Evolutionary conservation across 345 rosid species (phyloP).

Genomic region (Eucalyptus curtisii): DNA sequence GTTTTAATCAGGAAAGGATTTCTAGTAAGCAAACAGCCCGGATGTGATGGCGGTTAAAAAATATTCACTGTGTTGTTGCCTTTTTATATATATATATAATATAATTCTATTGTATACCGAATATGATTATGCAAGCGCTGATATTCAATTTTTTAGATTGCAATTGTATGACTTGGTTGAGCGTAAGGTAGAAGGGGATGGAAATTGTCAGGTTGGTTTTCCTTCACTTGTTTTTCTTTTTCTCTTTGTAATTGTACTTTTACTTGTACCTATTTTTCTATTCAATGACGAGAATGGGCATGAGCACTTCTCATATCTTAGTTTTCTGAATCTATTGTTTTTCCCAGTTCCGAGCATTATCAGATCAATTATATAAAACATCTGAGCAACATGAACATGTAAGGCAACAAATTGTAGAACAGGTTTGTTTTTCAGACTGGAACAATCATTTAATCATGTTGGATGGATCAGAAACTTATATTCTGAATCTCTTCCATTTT

Average conservation of each 20-base stretch:
- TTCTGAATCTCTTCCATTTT: not conserved
- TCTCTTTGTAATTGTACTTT: not conserved
- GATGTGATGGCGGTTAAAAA: not conserved
- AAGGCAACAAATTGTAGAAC: conserved; percentile 23
- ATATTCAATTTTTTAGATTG: conserved; percentile 19
- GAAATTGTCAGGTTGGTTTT: conserved; percentile 60
- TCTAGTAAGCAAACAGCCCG: not conserved
- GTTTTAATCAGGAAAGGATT: not conserved
- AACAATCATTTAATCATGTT: not conserved
- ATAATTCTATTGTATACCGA: not conserved
- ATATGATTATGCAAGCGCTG: not conserved
- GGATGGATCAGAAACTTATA: not conserved
- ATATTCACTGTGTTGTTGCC: not conserved
- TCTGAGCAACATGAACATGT: conserved; percentile 30
- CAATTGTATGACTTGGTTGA: conserved; percentile 40
- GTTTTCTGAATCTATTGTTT: not conserved
- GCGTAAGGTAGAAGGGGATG: conserved; percentile 71
- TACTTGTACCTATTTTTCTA: not conserved
- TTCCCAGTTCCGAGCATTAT: conserved; percentile 33
- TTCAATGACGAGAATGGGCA: not conserved
- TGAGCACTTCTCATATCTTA: not conserved
- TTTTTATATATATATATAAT: no score
- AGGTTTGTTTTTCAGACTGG: conserved; percentile 4
- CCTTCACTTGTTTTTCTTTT: not conserved
- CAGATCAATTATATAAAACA: conserved; percentile 25